Base-by-base conservation (phyloP, 441 rosid species). In the Heliophila coronopifolia region DNA sequence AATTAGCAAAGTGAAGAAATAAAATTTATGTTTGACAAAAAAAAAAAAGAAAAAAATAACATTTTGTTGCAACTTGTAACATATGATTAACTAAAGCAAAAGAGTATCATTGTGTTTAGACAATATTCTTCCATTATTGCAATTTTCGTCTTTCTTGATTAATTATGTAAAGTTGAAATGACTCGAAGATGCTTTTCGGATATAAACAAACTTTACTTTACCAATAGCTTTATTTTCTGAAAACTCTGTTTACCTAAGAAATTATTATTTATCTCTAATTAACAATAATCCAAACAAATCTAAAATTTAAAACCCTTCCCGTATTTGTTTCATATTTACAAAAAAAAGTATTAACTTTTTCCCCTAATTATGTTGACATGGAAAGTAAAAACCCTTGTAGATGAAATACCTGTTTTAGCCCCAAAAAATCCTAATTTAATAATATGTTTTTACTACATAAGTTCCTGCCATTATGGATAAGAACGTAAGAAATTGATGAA, bases 71-170 rank as follows among this genome's bases (percentile, higher is more conserved):
- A n/a, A n/a, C n/a, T n/a, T n/a, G n/a, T n/a, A 54, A 30, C 30
- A 54, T 17, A 24, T 45, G 17, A 45, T 47, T 26, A 40, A 22
- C 38, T 14, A 49, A 64, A 56, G 26, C 41, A 37, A 32, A 63
- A 58, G 64, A 50, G 69, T 65, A 49, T 43, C 44, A 31, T 51
- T 37, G 10, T 38, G 32, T 58, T 10, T 65, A 50, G 59, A 65
- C 65, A 17, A 43, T 50, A 58, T 51, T 51, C 69, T 58, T n/a
- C 64, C 49, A 65, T 65, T 12, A 58, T 58, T 50, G 64, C 44
- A 5, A 1, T 7, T 26, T 20, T 13, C 7, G 5, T 54, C 49
- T 50, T 65, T 56, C 10, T 27, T 50, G 41, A 58, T 65, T 58
- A 41, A 58, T 50, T 51, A 36, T 50, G 54, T 17, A 34, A 58